phyloP scores from a whole-genome alignment of 1,139 yeast species.

The Komagataea norvegica region DNA sequence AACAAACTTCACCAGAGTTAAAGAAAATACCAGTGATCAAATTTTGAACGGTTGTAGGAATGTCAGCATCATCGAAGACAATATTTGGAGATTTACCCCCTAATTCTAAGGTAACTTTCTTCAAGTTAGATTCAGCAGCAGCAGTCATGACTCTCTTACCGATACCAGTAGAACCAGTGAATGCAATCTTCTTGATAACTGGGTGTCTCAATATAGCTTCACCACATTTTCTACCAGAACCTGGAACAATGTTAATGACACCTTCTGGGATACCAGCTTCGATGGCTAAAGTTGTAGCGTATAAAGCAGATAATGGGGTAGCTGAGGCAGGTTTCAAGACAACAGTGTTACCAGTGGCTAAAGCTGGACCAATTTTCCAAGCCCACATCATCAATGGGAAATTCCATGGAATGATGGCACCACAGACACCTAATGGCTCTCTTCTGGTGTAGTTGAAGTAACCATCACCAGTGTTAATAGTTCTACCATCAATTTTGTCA shows the following conservation, averaged over 20 bases:
- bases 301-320: slow-evolving; percentile 76
- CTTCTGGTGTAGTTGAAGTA: slow-evolving; percentile 57
- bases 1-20: slow-evolving; percentile 88
- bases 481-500: slow-evolving; percentile 66
- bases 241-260: slow-evolving; percentile 70
- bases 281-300: slow-evolving; percentile 52
- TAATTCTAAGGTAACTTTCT: slow-evolving; percentile 78
- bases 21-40: slow-evolving; percentile 64
- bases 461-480: slow-evolving; percentile 58
- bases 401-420: slow-evolving; percentile 85
- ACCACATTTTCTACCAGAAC: slow-evolving; percentile 77
- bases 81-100: slow-evolving; percentile 89
- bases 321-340: slow-evolving; percentile 80
- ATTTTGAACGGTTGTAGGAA: slow-evolving; percentile 60
- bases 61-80: slow-evolving; percentile 70
- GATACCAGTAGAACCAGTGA: slow-evolving; percentile 81
- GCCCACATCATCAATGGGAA: slow-evolving; percentile 81
- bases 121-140: slow-evolving; percentile 66
- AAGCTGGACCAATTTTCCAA: slow-evolving; percentile 84
- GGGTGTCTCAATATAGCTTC: slow-evolving; percentile 67
- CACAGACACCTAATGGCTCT: slow-evolving; percentile 78
- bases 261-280: slow-evolving; percentile 80
- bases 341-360: slow-evolving; percentile 77
- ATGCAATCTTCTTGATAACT: slow-evolving; percentile 71
- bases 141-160: slow-evolving; percentile 74